Evolutionary conservation across 2,329 filamentous ascomycete genomes (phyloP).

Genomic region (Colletotrichum australisinense): DNA sequence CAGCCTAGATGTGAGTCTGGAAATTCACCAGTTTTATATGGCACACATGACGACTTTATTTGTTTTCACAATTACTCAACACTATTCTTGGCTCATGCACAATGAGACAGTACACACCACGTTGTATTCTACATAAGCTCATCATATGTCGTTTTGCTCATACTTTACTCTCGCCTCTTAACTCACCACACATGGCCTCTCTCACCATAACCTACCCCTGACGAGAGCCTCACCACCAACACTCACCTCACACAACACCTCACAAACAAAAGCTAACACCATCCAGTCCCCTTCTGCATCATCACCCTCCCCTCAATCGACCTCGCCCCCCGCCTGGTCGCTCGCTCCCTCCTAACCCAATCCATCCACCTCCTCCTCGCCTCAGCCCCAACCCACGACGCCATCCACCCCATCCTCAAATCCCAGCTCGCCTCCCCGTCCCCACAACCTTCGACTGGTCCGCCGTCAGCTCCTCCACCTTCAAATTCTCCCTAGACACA

Average conservation of each 20-base stretch:
- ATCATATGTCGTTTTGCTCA: too few relatives aligned
- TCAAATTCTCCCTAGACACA: slow-evolving; percentile 87
- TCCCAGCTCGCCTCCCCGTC: not conserved
- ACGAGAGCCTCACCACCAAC: not conserved
- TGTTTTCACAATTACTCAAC: too few relatives aligned
- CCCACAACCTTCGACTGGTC: slow-evolving; percentile 68
- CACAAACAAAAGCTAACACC: not conserved
- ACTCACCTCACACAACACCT: not conserved
- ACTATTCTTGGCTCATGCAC: too few relatives aligned
- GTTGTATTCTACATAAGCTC: too few relatives aligned
- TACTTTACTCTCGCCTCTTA: not conserved
- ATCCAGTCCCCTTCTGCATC: slow-evolving; percentile 84
- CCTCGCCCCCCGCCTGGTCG: slow-evolving; percentile 74
- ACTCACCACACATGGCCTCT: not conserved
- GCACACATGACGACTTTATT: not conserved
- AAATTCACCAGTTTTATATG: not conserved
- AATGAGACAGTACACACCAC: too few relatives aligned
- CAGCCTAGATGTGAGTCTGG: slow-evolving; percentile 72
- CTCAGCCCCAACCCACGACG: slow-evolving; percentile 71
- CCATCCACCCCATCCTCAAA: slow-evolving; percentile 75
- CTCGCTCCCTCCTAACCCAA: slow-evolving; percentile 83
- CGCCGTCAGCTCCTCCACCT: slow-evolving; percentile 72
- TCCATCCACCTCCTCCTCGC: slow-evolving; percentile 94
- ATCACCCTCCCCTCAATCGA: slow-evolving; percentile 74
- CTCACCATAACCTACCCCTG: not conserved